phyloP scores from a whole-genome alignment of 768 basidiomycete genomes.

The Mycena rebaudengoi region DNA sequence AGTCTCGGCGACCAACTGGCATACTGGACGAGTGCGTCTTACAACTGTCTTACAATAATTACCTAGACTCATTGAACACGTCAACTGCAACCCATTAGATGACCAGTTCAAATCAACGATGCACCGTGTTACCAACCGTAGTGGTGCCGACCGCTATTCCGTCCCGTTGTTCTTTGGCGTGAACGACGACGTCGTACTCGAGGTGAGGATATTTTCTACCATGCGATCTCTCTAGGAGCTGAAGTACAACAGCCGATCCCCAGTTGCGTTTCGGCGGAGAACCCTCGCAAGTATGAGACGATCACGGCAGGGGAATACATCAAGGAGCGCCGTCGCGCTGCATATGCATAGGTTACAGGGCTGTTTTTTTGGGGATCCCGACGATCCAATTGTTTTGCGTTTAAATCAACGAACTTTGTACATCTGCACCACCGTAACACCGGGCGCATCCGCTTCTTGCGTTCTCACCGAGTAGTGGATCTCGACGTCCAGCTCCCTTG shows the following conservation, averaged over 20 bases:
- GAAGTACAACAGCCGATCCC: neutral
- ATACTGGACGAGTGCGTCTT: neutral
- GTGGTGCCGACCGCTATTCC: neutral
- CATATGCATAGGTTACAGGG: too few species aligned
- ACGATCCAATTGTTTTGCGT: too few species aligned
- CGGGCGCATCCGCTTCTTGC: conserved; percentile 47
- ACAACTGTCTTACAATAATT: neutral
- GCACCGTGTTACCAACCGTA: neutral
- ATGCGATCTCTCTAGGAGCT: too few species aligned
- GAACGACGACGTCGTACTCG: neutral
- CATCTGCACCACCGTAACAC: conserved; percentile 70
- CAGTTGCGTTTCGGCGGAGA: neutral
- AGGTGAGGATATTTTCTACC: neutral
- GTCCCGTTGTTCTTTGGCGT: neutral
- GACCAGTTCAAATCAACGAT: neutral
- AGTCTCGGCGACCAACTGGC: neutral
- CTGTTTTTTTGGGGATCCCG: too few species aligned
- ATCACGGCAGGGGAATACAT: neutral
- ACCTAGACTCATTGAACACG: neutral
- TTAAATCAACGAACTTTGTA: conserved; percentile 79
- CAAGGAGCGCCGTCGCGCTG: too few species aligned
- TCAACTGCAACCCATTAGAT: neutral
- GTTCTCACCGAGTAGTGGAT: conserved; percentile 74
- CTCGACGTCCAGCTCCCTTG: conserved; percentile 90
- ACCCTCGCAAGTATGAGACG: neutral